Percentiles rank a stretch among this genome's conserved stretches.
Conservation (phyloP, 345 rosid genomes). For the Durio zibethinus region DNA sequence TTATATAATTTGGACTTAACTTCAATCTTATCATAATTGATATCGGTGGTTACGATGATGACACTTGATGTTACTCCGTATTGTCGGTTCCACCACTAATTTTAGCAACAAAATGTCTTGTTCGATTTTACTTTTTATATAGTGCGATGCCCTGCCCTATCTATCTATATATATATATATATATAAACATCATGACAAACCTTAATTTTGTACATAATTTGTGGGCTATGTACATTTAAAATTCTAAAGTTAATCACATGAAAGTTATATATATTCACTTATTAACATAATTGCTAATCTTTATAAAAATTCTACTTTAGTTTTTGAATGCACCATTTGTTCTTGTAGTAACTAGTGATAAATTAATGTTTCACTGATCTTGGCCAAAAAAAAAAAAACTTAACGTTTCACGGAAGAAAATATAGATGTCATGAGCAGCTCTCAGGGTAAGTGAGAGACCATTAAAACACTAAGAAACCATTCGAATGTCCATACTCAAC, state of each 20-base stretch:
- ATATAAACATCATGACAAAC: neutral
- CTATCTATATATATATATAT: no score
- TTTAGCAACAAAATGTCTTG: neutral
- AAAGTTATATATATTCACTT: neutral
- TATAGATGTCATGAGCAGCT: no score
- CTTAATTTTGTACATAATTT: no score
- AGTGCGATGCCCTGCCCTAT: neutral
- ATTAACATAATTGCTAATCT: neutral
- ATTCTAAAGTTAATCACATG: neutral
- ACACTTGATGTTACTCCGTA: neutral
- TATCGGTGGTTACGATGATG: slow-evolving; percentile 1
- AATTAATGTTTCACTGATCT: no score
- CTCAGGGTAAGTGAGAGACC: neutral
- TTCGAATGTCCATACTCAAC: neutral
- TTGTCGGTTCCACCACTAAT: neutral
- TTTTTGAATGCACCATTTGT: no score
- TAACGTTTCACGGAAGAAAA: no score
- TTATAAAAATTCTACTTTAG: no score
- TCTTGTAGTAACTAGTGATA: no score
- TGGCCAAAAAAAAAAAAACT: no score
- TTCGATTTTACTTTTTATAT: neutral
- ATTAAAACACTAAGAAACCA: neutral
- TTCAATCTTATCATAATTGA: neutral
- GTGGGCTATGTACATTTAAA: no score
- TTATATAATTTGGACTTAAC: neutral